phyloP scores from a whole-genome alignment of 306 rosid species.

The apple (Malus domestica) region ASM211411v1 NC_041792.1:29227907-29228406 shows the following conservation, averaged over 20 bases:
- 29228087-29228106: no score
- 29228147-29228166: not conserved
- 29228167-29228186: not conserved
- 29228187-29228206: not conserved
- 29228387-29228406: not conserved
- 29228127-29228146: not conserved
- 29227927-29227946: constrained; percentile 18
- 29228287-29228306: constrained; percentile 75
- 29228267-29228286: constrained; percentile 97
- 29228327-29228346: constrained; percentile 8
- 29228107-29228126: not conserved
- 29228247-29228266: constrained; percentile 50
- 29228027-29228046: not conserved
- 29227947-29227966: not conserved
- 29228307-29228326: constrained; percentile 63
- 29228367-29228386: not conserved
- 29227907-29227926: constrained; percentile 61
- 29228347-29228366: constrained; percentile 5
- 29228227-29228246: not conserved
- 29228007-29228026: not conserved
- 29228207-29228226: constrained; percentile 3
- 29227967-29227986: not conserved
- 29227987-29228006: not conserved
- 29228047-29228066: constrained; percentile 3
- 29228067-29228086: not conserved